Conservation (phyloP, 2,329 filamentous ascomycete genomes). For the Penicillium hesseltinei region DNA sequence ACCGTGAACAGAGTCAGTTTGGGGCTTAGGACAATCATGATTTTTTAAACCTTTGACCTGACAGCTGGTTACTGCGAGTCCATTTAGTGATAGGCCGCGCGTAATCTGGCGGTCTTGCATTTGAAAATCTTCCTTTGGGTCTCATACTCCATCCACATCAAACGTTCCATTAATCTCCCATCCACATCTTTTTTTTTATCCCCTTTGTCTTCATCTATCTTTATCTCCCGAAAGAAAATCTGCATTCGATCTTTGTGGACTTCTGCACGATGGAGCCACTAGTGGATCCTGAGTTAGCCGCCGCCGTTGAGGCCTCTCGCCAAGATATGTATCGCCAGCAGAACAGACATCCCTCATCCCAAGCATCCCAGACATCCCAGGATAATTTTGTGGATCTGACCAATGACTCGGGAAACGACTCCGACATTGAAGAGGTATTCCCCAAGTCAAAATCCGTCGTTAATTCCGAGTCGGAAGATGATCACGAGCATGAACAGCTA, state of each 20-base stretch:
- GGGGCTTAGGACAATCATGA: background rate
- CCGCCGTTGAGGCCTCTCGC: conserved; percentile 26
- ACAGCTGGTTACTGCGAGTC: background rate
- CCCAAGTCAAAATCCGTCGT: conserved; percentile 31
- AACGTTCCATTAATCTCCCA: background rate
- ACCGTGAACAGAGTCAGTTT: background rate
- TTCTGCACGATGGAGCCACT: conserved; percentile 4
- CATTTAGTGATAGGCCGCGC: background rate
- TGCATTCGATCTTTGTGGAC: background rate
- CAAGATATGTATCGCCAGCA: conserved; percentile 6
- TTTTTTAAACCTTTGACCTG: no score
- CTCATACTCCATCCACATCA: conserved; percentile 6
- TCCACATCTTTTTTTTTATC: background rate
- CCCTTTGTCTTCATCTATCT: background rate
- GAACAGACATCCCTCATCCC: background rate
- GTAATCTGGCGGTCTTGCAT: background rate
- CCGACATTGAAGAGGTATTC: conserved; percentile 22
- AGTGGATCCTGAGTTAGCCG: conserved; percentile 20
- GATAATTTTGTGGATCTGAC: conserved; percentile 36
- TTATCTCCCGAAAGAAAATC: background rate
- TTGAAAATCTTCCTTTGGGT: background rate
- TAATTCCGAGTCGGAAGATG: conserved; percentile 26
- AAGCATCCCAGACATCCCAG: background rate
- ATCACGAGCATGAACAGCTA: conserved; percentile 36
- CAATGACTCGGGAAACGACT: conserved; percentile 30